phyloP scores from a whole-genome alignment of 2,329 filamentous ascomycete species.

The Phyllosticta capitalensis region DNA sequence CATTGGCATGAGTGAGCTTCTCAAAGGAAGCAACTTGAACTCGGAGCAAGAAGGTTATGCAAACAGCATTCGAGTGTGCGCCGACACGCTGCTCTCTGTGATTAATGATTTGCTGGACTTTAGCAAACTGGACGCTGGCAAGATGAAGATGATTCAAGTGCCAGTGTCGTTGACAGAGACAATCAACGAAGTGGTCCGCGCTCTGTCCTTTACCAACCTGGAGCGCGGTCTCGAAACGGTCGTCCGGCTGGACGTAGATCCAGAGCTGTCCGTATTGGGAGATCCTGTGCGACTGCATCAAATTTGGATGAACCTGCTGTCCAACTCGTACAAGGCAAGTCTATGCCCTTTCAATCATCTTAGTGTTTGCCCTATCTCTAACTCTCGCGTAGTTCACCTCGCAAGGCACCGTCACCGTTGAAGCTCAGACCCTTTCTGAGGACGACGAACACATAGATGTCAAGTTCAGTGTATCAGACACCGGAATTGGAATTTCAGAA shows the following conservation, averaged over 20 bases:
- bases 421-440: slow-evolving; percentile 63
- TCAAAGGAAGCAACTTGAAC: slow-evolving; percentile 48
- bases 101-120: slow-evolving; percentile 47
- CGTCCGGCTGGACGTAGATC: slow-evolving; percentile 46
- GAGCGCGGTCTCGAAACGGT: slow-evolving; percentile 51
- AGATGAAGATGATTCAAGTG: slow-evolving; percentile 52
- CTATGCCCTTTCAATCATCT: too few relatives aligned
- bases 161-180: slow-evolving; percentile 45
- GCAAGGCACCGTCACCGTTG: slow-evolving; percentile 74
- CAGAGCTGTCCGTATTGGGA: slow-evolving; percentile 43
- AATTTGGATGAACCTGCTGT: slow-evolving; percentile 67
- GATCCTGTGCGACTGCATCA: slow-evolving; percentile 44
- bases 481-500: slow-evolving; percentile 80
- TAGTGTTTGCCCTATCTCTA: too few relatives aligned
- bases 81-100: slow-evolving; percentile 44
- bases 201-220: slow-evolving; percentile 53
- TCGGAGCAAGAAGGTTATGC: slow-evolving; percentile 53
- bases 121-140: slow-evolving; percentile 43
- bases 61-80: slow-evolving; percentile 56
- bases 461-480: slow-evolving; percentile 80
- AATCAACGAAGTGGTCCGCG: slow-evolving; percentile 54
- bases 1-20: slow-evolving; percentile 50
- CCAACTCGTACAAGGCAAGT: slow-evolving; percentile 71
- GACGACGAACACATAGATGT: slow-evolving; percentile 61
- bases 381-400: slow-evolving; percentile 62